A percentile compares a stretch with the other conserved stretches of the same genome.
These are phyloP conservation scores for Daldinia sp. DNA, from an alignment of 2,329 filamentous ascomycete species.

Conservation along the genomic window DNA sequence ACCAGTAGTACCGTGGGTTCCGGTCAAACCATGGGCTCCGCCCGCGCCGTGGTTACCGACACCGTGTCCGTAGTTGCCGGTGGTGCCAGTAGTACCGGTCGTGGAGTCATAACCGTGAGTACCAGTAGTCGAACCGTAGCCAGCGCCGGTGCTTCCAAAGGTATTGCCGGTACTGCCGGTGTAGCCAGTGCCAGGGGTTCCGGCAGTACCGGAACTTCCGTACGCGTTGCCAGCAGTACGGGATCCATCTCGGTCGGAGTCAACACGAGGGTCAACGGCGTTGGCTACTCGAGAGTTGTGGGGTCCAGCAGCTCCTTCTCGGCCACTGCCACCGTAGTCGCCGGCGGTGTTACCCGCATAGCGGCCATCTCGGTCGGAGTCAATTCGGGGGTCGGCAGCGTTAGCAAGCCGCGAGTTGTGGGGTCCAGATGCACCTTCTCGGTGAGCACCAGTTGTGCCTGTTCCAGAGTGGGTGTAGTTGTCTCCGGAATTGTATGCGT, in stretches of 20 bases:
- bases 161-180: constrained; percentile 40
- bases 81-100: constrained; percentile 40
- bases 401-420: constrained; percentile 58
- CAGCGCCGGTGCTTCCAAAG: constrained; percentile 22
- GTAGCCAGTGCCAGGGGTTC: constrained; percentile 29
- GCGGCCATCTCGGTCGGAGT: constrained; percentile 55
- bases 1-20: constrained; percentile 27
- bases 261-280: constrained; percentile 56
- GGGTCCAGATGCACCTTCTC: constrained; percentile 51
- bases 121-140: constrained; percentile 48
- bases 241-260: not conserved
- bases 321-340: constrained; percentile 44
- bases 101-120: not conserved
- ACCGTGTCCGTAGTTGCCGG: constrained; percentile 40
- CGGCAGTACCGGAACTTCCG: constrained; percentile 29
- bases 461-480: constrained; percentile 45
- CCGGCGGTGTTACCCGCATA: constrained; percentile 42
- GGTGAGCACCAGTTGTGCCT: constrained; percentile 6
- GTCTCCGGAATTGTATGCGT: constrained; percentile 36
- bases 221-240: not conserved
- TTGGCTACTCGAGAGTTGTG: constrained; percentile 56
- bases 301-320: constrained; percentile 51
- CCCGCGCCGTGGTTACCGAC: constrained; percentile 28
- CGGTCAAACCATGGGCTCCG: constrained; percentile 34
- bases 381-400: constrained; percentile 62